Evolutionary conservation across 2,329 filamentous ascomycete species (phyloP).

Genomic region (Cladosporium sp.): DNA sequence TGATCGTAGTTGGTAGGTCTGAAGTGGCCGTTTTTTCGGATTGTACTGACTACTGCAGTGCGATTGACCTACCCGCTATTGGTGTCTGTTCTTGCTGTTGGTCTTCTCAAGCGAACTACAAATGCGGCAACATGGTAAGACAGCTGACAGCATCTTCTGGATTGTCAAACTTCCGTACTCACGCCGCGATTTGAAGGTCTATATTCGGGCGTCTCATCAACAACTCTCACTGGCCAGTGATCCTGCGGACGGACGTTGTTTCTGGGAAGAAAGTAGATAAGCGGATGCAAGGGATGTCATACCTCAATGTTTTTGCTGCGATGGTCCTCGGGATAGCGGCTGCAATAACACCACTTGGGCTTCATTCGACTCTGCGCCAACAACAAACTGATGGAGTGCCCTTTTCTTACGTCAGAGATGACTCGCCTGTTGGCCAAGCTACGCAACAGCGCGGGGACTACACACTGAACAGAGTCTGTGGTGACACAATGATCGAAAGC

Average conservation of each 20-base stretch:
- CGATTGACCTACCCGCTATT: no score
- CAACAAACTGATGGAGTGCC: neutral
- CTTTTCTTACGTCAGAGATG: constrained; percentile 7
- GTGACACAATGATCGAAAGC: neutral
- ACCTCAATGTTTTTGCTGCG: neutral
- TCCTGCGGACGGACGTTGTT: constrained; percentile 10
- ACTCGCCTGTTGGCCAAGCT: constrained; percentile 7
- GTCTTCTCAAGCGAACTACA: constrained; percentile 8
- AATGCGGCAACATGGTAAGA: constrained; percentile 11
- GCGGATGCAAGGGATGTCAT: constrained; percentile 2
- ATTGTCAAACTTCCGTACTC: no score
- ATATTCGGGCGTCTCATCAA: constrained; percentile 14
- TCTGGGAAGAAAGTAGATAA: constrained; percentile 10
- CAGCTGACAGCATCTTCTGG: no score
- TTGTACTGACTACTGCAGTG: no score
- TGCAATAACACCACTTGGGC: constrained; percentile 7
- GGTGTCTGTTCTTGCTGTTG: constrained; percentile 10
- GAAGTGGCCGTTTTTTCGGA: no score
- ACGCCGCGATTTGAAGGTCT: no score
- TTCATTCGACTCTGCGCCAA: constrained; percentile 1
- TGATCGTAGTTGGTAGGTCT: constrained; percentile 7
- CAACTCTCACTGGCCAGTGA: constrained; percentile 10
- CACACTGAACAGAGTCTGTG: constrained; percentile 1
- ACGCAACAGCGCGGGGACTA: constrained; percentile 8
- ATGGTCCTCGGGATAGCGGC: constrained; percentile 12